These are phyloP conservation scores for Calonectria pteridis DNA, from an alignment of 2,329 filamentous ascomycete genomes.

Conservation along the genomic window DNA sequence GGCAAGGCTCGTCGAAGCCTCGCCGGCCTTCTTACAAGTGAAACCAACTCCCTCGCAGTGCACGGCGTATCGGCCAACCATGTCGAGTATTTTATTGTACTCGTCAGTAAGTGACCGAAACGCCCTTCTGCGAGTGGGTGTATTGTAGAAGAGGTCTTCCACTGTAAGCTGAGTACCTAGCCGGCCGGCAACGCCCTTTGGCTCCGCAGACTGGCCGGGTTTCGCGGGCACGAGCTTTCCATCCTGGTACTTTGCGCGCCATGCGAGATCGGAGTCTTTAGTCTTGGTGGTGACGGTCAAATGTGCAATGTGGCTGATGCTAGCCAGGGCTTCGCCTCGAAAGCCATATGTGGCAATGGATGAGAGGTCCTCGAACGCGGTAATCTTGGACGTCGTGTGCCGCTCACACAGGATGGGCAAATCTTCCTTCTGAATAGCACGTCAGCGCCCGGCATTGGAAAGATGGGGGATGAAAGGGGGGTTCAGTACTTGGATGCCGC, in stretches of 20 bases:
- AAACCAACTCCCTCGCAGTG: constrained; percentile 94
- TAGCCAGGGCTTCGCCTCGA: constrained; percentile 93
- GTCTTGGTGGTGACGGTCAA: constrained; percentile 95
- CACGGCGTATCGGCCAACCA: constrained; percentile 92
- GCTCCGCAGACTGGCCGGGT: constrained; percentile 87
- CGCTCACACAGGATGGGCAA: constrained; percentile 92
- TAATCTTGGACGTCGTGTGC: constrained; percentile 96
- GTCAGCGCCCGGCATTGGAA: constrained; percentile 29
- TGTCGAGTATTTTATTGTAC: constrained; percentile 96
- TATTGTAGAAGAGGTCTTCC: constrained; percentile 97
- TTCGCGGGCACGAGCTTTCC: constrained; percentile 87
- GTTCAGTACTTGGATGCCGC: constrained; percentile 85
- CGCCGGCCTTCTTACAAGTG: constrained; percentile 96
- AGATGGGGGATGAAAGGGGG: not conserved
- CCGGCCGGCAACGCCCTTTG: constrained; percentile 88
- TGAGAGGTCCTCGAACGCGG: constrained; percentile 90
- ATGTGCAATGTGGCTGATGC: constrained; percentile 98
- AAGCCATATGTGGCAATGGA: constrained; percentile 98
- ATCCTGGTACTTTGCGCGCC: constrained; percentile 88
- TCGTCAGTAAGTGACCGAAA: constrained; percentile 95
- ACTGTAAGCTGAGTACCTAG: constrained; percentile 95
- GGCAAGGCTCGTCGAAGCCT: constrained; percentile 84
- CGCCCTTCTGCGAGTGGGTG: constrained; percentile 87
- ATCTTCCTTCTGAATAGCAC: constrained; percentile 79
- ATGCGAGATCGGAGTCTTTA: constrained; percentile 87